Base-by-base conservation (phyloP, 1,139 yeast genomes). In the Candida gigantensis region DNA sequence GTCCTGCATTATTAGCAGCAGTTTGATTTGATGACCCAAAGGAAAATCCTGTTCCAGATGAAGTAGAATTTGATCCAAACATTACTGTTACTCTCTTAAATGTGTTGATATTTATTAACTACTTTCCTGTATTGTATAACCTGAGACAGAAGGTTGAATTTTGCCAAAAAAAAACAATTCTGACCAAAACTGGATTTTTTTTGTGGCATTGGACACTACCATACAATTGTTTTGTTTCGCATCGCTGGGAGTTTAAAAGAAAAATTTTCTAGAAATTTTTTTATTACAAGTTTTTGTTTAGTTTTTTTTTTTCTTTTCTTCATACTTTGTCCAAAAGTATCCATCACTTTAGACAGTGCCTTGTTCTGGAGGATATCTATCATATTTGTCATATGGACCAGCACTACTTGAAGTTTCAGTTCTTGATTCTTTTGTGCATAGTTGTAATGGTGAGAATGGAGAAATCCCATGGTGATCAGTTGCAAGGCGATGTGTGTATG, bases 301-400 rank as follows among this genome's bases (percentile, higher is more conserved):
- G n/a, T n/a, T 32, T 24, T 24, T 27, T 31, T 25, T 39, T 41
- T 44, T 44, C 43, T 47, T 41, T 46, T 53, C 46, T 50, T 47
- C 42, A 49, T 58, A 65, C 75, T 69, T 70, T 69, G 75, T 70
- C 76, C 75, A 68, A n/a, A n/a, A 66, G 72, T 68, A 52, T 67
- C 76, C 76, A 65, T 67, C 74, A 63, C 73, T 52, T 36, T 60
- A 69, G 77, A 71, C 77, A 71, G 77, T 71, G 72, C 76, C 65
- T 55, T 50, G 45, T 43, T 54, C 50, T 58, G 68, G 61, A 32
- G 28, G 42, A 35, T 36, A 23, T 32, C 29, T 21, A 9, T 24
- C 24, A 14, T 31, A 23, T 25, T 31, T 18, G 29, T 36, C 21
- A 32, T 35, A 34, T 29, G 21, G 29, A 30, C 41, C 28, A 36